phyloP scores from a whole-genome alignment of 176 grass and related monocot species.

The Thinopyrum elongatum region DNA sequence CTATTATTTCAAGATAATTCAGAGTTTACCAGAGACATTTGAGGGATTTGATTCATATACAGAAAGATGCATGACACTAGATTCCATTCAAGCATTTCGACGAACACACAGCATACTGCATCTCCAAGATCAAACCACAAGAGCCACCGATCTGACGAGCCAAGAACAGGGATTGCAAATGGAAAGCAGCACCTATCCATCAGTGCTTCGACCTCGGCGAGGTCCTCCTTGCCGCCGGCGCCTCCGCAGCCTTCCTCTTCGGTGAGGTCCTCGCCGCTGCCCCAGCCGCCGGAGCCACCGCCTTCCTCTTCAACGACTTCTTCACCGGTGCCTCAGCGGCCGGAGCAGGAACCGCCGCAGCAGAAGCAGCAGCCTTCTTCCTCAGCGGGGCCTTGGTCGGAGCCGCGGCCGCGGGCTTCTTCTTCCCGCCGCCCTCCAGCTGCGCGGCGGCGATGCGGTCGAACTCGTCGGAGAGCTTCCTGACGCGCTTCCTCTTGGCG shows the following conservation, averaged over 20 bases:
- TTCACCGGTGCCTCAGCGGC: constrained; percentile 10
- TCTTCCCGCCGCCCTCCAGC: constrained; percentile 5
- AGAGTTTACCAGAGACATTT: neutral
- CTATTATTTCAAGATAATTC: neutral
- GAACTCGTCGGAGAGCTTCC: constrained; percentile 66
- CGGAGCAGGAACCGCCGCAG: neutral
- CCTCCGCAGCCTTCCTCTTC: neutral
- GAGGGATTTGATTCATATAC: neutral
- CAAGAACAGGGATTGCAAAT: neutral
- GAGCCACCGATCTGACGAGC: neutral
- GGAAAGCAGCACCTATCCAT: neutral
- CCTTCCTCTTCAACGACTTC: constrained; percentile 4
- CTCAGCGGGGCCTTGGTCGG: constrained; percentile 41
- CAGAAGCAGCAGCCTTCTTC: neutral
- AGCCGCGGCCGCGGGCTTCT: constrained; percentile 2
- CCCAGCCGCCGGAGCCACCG: neutral
- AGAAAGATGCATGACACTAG: neutral
- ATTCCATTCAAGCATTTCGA: neutral
- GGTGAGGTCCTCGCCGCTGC: constrained; percentile 30
- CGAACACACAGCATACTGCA: neutral
- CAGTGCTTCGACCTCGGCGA: constrained; percentile 9
- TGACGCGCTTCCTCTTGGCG: constrained; percentile 55
- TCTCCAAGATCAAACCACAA: neutral
- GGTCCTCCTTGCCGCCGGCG: neutral
- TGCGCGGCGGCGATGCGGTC: constrained; percentile 53